Evolutionary conservation across 2,329 filamentous ascomycete genomes (phyloP).

Genomic region (Pseudogymnoascus sp.): DNA sequence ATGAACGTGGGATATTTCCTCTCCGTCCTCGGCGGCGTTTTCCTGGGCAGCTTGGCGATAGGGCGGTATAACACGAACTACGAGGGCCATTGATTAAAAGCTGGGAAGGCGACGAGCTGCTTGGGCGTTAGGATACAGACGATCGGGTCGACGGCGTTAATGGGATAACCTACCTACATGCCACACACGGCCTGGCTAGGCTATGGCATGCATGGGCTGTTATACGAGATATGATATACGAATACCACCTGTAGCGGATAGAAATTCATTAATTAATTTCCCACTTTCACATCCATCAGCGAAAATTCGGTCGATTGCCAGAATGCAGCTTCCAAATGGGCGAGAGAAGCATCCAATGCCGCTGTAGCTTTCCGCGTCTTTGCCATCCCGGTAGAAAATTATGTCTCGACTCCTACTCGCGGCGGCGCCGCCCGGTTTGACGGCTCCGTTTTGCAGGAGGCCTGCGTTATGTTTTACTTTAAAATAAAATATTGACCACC

Average conservation of each 20-base stretch:
- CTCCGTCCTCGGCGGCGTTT: slow-evolving; percentile 69
- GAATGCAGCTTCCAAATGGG: neutral
- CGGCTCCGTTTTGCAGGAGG: neutral
- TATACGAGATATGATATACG: neutral
- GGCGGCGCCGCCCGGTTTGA: neutral
- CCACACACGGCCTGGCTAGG: neutral
- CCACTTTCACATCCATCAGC: neutral
- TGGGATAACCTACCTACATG: neutral
- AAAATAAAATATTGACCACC: neutral
- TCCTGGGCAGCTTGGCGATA: slow-evolving; percentile 69
- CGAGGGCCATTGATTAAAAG: neutral
- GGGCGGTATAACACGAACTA: slow-evolving; percentile 22
- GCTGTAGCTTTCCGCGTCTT: neutral
- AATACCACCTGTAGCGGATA: slow-evolving; percentile 3
- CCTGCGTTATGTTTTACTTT: neutral
- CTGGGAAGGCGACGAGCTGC: neutral
- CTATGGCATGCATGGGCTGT: neutral
- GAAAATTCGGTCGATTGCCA: neutral
- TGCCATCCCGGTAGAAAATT: neutral
- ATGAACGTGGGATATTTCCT: slow-evolving; percentile 81
- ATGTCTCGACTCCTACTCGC: neutral
- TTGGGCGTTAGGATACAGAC: slow-evolving; percentile 2
- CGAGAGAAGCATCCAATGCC: neutral
- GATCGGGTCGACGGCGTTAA: neutral
- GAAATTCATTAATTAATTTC: neutral